A percentile compares a stretch with the other conserved stretches of the same genome.
Conservation (phyloP, 2,329 filamentous ascomycete species). For the Cyphellophora europaea region DNA sequence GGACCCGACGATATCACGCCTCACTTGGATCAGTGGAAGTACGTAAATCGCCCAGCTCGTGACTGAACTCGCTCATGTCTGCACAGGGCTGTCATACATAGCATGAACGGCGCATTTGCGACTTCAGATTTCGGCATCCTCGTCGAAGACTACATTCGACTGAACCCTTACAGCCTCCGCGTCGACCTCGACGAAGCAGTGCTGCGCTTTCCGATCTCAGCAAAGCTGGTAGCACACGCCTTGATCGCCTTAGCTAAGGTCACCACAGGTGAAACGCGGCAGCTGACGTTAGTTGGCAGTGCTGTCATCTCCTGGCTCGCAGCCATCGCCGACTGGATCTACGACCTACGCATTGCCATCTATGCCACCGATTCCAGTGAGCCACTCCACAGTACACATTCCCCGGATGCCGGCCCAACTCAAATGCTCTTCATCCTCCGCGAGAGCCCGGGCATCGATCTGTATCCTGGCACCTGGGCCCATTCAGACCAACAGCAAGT, state of each 20-base stretch:
- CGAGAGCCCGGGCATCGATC: constrained; percentile 7
- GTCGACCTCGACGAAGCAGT: constrained; percentile 5
- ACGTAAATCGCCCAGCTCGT: constrained; percentile 10
- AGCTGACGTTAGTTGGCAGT: constrained; percentile 13
- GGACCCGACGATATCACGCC: constrained; percentile 12
- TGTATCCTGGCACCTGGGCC: constrained; percentile 7
- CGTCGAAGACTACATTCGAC: constrained; percentile 14
- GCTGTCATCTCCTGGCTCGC: constrained; percentile 16
- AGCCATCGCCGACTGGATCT: constrained; percentile 16
- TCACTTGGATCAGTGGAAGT: constrained; percentile 14
- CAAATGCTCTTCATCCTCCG: constrained; percentile 12
- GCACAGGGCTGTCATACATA: too few relatives aligned
- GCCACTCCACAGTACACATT: constrained; percentile 9
- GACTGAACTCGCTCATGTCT: too few relatives aligned
- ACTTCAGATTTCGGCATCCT: constrained; percentile 14
- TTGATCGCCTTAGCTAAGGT: constrained; percentile 12
- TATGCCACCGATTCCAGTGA: constrained; percentile 5
- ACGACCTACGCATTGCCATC: constrained; percentile 13
- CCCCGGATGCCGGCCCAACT: constrained; percentile 8
- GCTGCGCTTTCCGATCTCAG: constrained; percentile 4
- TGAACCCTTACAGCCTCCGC: constrained; percentile 12
- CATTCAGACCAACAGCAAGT: not conserved
- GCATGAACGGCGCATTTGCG: constrained; percentile 15
- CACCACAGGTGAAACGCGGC: constrained; percentile 9
- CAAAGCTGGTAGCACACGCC: constrained; percentile 9